phyloP scores from a whole-genome alignment of 441 rosid species.

The Viola pubescens region DNA sequence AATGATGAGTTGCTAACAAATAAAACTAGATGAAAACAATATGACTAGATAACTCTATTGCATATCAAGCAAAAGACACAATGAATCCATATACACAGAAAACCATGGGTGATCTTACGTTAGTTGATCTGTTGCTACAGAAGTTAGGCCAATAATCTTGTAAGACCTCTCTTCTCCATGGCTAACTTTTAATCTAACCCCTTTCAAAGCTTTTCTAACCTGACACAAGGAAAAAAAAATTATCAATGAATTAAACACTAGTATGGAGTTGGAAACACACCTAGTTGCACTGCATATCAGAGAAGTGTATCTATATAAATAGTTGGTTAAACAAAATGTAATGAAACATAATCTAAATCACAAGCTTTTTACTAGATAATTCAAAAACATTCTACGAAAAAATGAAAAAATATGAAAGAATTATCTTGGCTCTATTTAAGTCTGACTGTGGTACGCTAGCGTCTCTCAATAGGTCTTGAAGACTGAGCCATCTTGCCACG shows the following conservation, averaged over 20 bases:
- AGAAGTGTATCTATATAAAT: neutral
- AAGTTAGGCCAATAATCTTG: neutral
- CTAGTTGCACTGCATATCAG: no score
- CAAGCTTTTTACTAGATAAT: neutral
- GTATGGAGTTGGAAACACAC: no score
- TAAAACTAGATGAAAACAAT: no score
- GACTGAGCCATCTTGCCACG: neutral
- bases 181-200: neutral
- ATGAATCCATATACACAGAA: neutral
- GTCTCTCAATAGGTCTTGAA: neutral
- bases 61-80: neutral
- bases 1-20: no score
- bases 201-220: neutral
- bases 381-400: neutral
- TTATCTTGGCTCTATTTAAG: neutral
- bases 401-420: neutral
- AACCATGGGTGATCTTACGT: neutral
- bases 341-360: neutral
- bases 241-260: neutral
- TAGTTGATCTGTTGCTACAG: neutral
- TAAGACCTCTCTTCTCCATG: neutral
- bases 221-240: no score
- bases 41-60: no score
- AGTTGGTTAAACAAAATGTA: neutral
- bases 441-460: neutral